Evolutionary conservation across 2,329 filamentous ascomycete genomes (phyloP).

Genomic region (Penicillium crustosum): DNA sequence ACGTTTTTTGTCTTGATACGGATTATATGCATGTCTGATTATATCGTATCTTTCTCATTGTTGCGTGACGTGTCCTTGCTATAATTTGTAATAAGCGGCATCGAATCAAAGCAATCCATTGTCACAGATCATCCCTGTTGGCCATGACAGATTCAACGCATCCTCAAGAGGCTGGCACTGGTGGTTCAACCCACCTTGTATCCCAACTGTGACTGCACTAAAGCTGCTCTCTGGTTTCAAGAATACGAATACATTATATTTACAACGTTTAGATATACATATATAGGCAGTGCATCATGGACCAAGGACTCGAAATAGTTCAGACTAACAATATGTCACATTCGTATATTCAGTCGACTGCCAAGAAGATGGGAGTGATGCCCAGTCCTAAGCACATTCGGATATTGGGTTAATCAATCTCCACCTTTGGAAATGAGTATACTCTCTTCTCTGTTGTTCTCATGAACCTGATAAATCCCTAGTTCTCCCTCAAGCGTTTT

Average conservation of each 20-base stretch:
- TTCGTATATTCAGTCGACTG: not conserved
- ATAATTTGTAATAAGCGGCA: not conserved
- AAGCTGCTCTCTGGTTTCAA: not conserved
- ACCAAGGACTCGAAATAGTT: not conserved
- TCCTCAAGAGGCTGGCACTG: not conserved
- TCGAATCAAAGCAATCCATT: not conserved
- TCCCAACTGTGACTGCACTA: not conserved
- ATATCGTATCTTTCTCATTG: not conserved
- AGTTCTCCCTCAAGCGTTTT: too few species aligned
- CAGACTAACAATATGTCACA: not conserved
- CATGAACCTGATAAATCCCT: not conserved
- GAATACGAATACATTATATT: not conserved
- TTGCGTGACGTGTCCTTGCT: not conserved
- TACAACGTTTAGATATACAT: not conserved
- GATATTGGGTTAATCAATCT: not conserved
- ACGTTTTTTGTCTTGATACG: conserved; percentile 17
- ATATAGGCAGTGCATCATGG: not conserved
- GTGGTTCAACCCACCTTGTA: not conserved
- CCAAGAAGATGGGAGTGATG: not conserved
- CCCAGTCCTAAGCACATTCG: too few species aligned
- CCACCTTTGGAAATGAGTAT: not conserved
- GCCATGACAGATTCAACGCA: not conserved
- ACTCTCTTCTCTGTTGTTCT: not conserved
- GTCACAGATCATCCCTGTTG: not conserved
- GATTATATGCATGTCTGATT: not conserved